phyloP scores from a whole-genome alignment of 768 basidiomycete species.

The Auricularia cornea region DNA sequence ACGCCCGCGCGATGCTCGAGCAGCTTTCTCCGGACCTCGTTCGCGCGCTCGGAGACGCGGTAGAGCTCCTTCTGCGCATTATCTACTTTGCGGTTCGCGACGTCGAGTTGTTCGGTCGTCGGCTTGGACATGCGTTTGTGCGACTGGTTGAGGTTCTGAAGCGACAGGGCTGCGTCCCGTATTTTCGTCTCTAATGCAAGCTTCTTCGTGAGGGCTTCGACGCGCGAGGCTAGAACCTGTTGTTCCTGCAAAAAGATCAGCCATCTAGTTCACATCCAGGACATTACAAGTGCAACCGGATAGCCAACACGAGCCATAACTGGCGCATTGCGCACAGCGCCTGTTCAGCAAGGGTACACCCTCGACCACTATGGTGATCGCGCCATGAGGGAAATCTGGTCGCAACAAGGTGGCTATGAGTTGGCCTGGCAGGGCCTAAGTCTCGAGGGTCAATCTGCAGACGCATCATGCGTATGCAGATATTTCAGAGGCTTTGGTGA shows the following conservation, averaged over 20 bases:
- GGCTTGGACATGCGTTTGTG: conserved; percentile 55
- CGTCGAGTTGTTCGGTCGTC: conserved; percentile 60
- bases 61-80: conserved; percentile 61
- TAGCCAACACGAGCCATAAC: no score
- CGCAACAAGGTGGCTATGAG: no score
- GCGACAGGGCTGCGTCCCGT: conserved; percentile 73
- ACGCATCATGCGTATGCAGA: no score
- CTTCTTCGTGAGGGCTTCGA: conserved; percentile 61
- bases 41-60: conserved; percentile 54
- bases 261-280: background rate
- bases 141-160: conserved; percentile 54
- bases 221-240: conserved; percentile 55
- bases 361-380: no score
- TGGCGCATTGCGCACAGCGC: no score
- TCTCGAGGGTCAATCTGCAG: no score
- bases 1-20: conserved; percentile 81
- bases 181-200: conserved; percentile 78
- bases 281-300: no score
- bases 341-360: no score
- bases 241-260: conserved; percentile 49
- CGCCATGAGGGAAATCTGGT: no score
- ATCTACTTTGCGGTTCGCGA: conserved; percentile 67
- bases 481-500: no score
- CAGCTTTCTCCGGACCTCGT: conserved; percentile 53
- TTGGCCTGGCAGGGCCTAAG: no score